Conservation (phyloP, 495 filamentous ascomycete genomes). For the Lasiosphaeria miniovina region DNA sequence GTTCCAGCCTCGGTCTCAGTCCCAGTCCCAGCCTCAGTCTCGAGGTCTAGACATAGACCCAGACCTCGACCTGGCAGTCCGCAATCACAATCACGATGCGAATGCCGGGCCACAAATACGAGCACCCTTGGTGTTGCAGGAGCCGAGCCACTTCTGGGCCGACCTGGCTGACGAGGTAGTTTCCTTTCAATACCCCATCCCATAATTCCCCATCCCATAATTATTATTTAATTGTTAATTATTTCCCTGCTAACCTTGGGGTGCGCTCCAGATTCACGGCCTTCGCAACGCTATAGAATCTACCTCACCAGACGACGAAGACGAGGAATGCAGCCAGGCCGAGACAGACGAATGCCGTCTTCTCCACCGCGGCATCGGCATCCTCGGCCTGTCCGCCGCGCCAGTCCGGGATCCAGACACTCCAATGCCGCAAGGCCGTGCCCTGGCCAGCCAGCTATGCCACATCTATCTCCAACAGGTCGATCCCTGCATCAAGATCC, state of each 20-base stretch:
- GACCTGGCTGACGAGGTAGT: not conserved
- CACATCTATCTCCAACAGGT: conserved; percentile 1
- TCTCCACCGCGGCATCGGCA: not conserved
- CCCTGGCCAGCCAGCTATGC: not conserved
- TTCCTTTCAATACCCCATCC: not conserved
- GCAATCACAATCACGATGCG: no score
- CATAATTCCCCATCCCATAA: no score
- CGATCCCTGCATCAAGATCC: not conserved
- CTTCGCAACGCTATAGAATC: not conserved
- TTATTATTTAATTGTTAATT: no score
- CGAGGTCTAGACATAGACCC: no score
- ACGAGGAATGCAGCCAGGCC: not conserved
- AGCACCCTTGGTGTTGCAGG: not conserved
- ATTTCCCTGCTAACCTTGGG: no score
- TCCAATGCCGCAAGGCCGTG: not conserved
- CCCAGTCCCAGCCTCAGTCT: no score
- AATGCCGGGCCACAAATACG: not conserved
- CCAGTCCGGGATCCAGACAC: not conserved
- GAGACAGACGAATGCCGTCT: not conserved
- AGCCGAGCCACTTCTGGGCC: not conserved
- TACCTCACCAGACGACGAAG: not conserved
- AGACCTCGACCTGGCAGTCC: no score
- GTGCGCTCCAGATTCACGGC: not conserved
- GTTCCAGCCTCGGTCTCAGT: no score
- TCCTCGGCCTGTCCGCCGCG: not conserved